These are phyloP conservation scores for Neurospora terricola DNA, from an alignment of 495 filamentous ascomycete species.

Conservation along the genomic window DNA sequence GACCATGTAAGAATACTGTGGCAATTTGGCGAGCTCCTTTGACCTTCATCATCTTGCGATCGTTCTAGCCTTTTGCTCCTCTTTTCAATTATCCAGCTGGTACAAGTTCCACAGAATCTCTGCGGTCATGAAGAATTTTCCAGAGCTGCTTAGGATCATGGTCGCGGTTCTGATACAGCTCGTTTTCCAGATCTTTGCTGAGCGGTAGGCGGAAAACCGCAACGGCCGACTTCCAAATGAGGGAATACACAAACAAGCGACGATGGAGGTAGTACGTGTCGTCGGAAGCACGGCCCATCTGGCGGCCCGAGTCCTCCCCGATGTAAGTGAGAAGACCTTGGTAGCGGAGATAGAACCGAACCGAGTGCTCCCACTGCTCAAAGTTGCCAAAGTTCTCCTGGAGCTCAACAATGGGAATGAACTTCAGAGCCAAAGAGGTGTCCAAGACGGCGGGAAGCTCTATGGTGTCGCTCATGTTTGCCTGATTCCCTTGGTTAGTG, in stretches of 20 bases:
- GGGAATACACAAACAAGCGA: not conserved
- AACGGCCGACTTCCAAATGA: not conserved
- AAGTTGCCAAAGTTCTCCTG: not conserved
- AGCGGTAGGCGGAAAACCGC: too few relatives aligned
- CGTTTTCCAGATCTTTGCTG: too few relatives aligned
- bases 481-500: not conserved
- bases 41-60: too few relatives aligned
- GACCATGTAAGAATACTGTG: too few relatives aligned
- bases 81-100: too few relatives aligned
- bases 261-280: too few relatives aligned
- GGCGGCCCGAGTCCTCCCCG: too few relatives aligned
- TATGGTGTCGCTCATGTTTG: not conserved
- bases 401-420: not conserved
- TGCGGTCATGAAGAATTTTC: accelerated
- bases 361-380: not conserved
- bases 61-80: too few relatives aligned
- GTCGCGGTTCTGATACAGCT: not conserved
- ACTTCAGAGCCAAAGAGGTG: not conserved
- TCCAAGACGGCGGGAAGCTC: not conserved
- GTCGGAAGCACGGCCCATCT: too few relatives aligned
- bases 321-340: not conserved
- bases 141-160: not conserved
- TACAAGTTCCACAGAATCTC: too few relatives aligned
- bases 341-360: not conserved
- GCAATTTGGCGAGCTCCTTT: too few relatives aligned